These are phyloP conservation scores for Persicaria maculosa DNA, from an alignment of 148 eudicot genomes.

Conservation along the genomic window DNA sequence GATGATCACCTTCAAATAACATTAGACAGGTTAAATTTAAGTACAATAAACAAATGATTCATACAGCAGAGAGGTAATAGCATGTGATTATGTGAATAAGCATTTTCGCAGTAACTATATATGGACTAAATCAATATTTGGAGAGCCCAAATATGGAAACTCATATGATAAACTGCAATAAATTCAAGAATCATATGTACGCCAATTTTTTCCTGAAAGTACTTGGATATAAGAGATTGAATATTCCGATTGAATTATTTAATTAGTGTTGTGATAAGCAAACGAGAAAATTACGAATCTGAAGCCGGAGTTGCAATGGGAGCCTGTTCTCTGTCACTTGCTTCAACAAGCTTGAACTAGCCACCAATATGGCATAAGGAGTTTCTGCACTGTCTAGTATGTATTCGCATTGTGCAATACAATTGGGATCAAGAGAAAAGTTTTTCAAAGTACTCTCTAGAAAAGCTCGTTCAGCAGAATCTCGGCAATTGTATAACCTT, in stretches of 20 bases:
- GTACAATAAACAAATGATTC: not conserved
- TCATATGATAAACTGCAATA: not conserved
- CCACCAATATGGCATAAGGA: constrained; percentile 80
- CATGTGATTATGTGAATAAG: not conserved
- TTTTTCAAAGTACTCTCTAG: constrained; percentile 78
- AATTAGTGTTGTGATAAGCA: not conserved
- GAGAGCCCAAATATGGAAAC: not conserved
- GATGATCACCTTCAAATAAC: constrained; percentile 69
- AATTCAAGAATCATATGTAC: not conserved
- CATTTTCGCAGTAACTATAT: not conserved
- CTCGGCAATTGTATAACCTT: constrained; percentile 88
- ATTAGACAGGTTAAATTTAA: constrained; percentile 22
- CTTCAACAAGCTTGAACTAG: constrained; percentile 97
- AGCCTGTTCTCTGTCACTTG: constrained; percentile 80
- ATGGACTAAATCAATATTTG: not conserved
- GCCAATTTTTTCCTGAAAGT: not conserved
- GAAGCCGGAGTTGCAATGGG: constrained; percentile 81
- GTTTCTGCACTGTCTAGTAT: constrained; percentile 82
- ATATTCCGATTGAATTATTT: not conserved
- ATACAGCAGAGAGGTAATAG: constrained; percentile 6
- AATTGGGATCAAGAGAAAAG: constrained; percentile 69
- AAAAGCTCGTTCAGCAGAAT: constrained; percentile 85
- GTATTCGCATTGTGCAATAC: constrained; percentile 82
- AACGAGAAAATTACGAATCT: constrained; percentile 72
- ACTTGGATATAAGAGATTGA: not conserved